A percentile compares a stretch with the other conserved stretches of the same genome.
Evolutionary conservation across 805 yeast genomes (phyloP).

Genomic region (Candida anglica): DNA sequence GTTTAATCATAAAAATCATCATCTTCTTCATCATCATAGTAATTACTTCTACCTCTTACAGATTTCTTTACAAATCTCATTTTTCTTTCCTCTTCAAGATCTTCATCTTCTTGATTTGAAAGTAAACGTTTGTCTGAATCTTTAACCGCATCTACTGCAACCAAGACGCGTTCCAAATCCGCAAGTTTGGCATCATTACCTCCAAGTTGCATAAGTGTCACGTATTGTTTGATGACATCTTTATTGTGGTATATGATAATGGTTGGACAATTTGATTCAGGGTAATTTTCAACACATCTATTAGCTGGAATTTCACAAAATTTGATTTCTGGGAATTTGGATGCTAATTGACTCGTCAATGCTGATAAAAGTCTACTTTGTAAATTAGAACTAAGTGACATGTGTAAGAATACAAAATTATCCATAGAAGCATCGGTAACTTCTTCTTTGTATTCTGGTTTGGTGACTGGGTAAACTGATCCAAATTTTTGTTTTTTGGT

Average conservation of each 20-base stretch:
- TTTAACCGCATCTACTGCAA: constrained; percentile 61
- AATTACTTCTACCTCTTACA: constrained; percentile 37
- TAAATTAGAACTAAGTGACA: constrained; percentile 61
- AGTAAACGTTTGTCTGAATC: constrained; percentile 63
- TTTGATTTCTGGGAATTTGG: constrained; percentile 74
- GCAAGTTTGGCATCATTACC: constrained; percentile 69
- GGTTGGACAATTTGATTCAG: constrained; percentile 89
- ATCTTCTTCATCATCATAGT: constrained; percentile 29
- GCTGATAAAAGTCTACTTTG: constrained; percentile 72
- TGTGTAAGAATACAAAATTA: constrained; percentile 69
- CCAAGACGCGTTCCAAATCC: constrained; percentile 74
- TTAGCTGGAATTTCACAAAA: constrained; percentile 89
- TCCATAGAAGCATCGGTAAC: constrained; percentile 77
- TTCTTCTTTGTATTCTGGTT: constrained; percentile 83
- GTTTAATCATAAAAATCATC: too few species aligned
- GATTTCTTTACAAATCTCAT: constrained; percentile 56
- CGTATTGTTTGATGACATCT: constrained; percentile 73
- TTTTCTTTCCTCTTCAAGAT: constrained; percentile 46
- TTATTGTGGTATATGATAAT: constrained; percentile 75
- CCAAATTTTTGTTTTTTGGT: constrained; percentile 65
- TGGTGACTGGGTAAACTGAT: constrained; percentile 68
- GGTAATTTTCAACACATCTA: constrained; percentile 90
- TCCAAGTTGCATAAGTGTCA: constrained; percentile 78
- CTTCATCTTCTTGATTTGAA: constrained; percentile 51
- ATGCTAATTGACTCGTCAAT: constrained; percentile 55